These are phyloP conservation scores for Gynostemma pentaphyllum DNA, from an alignment of 306 rosid genomes.

Conservation along the genomic window DNA sequence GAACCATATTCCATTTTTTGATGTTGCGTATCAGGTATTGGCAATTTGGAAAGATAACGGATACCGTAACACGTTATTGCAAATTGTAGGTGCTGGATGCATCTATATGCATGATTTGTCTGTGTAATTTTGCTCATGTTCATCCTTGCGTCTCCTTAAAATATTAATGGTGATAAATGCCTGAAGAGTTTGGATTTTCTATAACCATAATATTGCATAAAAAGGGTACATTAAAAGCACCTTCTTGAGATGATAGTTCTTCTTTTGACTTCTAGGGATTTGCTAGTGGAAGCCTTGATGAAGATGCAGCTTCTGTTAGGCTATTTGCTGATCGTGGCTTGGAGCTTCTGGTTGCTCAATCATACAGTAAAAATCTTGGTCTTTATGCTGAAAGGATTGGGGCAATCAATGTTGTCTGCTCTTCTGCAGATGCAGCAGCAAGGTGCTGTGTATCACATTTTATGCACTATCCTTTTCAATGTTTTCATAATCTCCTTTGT, in stretches of 20 bases:
- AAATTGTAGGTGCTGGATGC: background rate
- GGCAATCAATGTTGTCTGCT: slow-evolving; percentile 76
- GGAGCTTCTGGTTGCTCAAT: slow-evolving; percentile 92
- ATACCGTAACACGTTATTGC: background rate
- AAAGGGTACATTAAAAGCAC: background rate
- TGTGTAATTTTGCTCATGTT: background rate
- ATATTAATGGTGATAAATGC: background rate
- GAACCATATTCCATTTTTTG: slow-evolving; percentile 85
- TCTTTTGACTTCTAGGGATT: slow-evolving; percentile 48
- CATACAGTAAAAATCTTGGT: slow-evolving; percentile 96
- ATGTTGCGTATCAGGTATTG: slow-evolving; percentile 93
- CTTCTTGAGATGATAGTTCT: background rate
- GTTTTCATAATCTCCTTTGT: background rate
- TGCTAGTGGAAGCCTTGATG: slow-evolving; percentile 98
- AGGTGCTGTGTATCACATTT: slow-evolving; percentile 34
- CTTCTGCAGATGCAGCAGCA: slow-evolving; percentile 75
- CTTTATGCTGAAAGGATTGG: slow-evolving; percentile 98
- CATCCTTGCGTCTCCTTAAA: background rate
- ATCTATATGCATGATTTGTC: background rate
- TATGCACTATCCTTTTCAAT: background rate
- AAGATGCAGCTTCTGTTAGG: slow-evolving; percentile 82
- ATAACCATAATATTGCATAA: background rate
- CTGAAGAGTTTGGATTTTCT: background rate
- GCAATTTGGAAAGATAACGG: slow-evolving; percentile 3
- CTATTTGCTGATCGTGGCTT: slow-evolving; percentile 76